Conservation (phyloP, 371 early-diverging fungal genomes). For the Blakeslea trispora region DNA sequence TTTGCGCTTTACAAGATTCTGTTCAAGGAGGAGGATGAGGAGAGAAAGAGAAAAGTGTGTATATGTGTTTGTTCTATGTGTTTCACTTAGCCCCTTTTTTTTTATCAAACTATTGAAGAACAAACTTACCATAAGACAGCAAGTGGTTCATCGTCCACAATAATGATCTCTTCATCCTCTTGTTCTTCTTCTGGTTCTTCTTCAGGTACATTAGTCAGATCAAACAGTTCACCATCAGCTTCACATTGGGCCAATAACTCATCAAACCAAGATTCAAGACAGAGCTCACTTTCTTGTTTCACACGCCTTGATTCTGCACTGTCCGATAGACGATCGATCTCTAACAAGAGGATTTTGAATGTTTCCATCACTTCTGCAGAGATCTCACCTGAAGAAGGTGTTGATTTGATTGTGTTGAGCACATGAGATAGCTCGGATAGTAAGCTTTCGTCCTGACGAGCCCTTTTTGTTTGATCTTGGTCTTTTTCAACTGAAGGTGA, state of each 20-base stretch:
- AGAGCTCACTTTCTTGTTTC: conserved; percentile 44
- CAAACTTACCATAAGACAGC: conserved; percentile 19
- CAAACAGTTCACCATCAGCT: conserved; percentile 42
- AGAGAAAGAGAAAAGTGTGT: too few species aligned
- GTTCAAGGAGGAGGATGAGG: too few species aligned
- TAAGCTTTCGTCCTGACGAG: conserved; percentile 14
- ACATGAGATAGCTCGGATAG: conserved; percentile 39
- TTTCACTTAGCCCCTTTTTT: too few species aligned
- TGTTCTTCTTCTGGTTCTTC: too few species aligned
- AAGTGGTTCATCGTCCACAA: conserved; percentile 23
- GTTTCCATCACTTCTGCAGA: conserved; percentile 45
- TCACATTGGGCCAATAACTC: conserved; percentile 47
- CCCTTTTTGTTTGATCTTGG: conserved; percentile 3
- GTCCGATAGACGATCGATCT: conserved; percentile 29
- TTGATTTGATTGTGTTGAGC: conserved; percentile 41
- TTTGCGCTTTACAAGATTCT: too few species aligned
- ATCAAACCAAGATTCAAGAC: conserved; percentile 50
- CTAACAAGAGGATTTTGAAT: conserved; percentile 43
- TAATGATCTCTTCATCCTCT: conserved; percentile 26
- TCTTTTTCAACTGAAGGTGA: background rate
- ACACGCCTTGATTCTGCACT: conserved; percentile 31
- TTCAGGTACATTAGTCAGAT: conserved; percentile 23
- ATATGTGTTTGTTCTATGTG: too few species aligned
- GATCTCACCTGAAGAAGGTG: conserved; percentile 47
- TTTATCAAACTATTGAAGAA: too few species aligned